Conservation (phyloP, 2,329 filamentous ascomycete species). For the Aspergillus terreus region DNA sequence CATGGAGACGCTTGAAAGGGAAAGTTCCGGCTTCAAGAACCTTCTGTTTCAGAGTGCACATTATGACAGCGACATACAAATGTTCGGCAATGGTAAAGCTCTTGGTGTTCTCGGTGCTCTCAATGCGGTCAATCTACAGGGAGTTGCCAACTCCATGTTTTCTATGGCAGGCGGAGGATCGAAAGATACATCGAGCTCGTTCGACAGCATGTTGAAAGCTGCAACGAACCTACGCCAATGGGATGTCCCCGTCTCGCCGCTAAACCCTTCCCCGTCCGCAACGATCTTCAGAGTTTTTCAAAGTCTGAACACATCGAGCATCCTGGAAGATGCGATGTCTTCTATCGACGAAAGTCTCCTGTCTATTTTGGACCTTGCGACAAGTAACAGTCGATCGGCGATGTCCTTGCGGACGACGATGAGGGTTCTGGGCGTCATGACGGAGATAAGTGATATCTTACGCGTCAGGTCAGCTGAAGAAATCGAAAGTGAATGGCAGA, state of each 20-base stretch:
- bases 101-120: constrained; percentile 72
- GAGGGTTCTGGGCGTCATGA: constrained; percentile 65
- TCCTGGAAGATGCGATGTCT: constrained; percentile 50
- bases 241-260: constrained; percentile 74
- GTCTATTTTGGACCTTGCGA: constrained; percentile 42
- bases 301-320: constrained; percentile 65
- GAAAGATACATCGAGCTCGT: constrained; percentile 45
- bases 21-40: constrained; percentile 80
- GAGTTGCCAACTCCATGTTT: constrained; percentile 77
- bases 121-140: constrained; percentile 76
- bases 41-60: constrained; percentile 87
- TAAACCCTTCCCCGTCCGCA: constrained; percentile 60
- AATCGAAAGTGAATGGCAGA: constrained; percentile 58
- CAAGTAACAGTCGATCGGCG: constrained; percentile 33
- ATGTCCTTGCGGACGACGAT: constrained; percentile 56
- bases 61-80: constrained; percentile 77
- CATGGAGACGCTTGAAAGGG: constrained; percentile 79
- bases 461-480: constrained; percentile 58
- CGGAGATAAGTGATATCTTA: constrained; percentile 77
- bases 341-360: constrained; percentile 61
- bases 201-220: constrained; percentile 72
- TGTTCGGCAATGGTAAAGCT: constrained; percentile 56
- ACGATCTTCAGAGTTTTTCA: constrained; percentile 79
- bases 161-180: constrained; percentile 58
- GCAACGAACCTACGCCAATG: constrained; percentile 83